Base-by-base conservation (phyloP, 176 grass and related monocot genomes). In the Saccharum officinarum region DNA sequence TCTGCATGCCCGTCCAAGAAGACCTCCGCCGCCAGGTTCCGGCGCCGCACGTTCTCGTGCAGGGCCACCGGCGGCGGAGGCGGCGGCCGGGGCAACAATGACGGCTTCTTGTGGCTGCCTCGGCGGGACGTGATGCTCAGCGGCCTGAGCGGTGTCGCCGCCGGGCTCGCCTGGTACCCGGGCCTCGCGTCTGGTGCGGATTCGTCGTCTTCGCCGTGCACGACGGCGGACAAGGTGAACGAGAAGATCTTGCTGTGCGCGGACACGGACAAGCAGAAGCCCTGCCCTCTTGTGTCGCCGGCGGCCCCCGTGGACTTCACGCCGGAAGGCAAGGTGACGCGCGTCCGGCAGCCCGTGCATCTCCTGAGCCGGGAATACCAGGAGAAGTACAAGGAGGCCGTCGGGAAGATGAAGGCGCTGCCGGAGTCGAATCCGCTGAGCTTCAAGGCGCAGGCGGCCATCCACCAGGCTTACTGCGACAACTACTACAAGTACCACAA, bases 311-410 rank as follows among this genome's bases (percentile, higher is more conserved):
- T 80, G 0, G 90, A 95, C 78, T 92, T 92, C 78, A 80, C 77
- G 26, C 41, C 28, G 8, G 22, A 22, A 3, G 52, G 31, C 2
- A 68, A 6, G 1, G 67, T 68, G 15, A 85, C 55, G 10, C 89
- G 92, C 55, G 28, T 92, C n/a, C 87, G 90, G 8, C 62, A 62
- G 47, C 92, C 92, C 10, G 92, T 81, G 18, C 92, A 94, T 46
- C 14, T 74, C 2, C 57, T 60, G 57, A 60, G 59, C 57, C 8
- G n/a, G 60, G 73, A 73, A 12, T 15, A 82, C 16, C 71, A 46
- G 13, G 73, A 36, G 2, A 93, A 88, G 83, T 93, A 93, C 71
- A 15, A 15, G 5, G 57, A 83, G 70, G 91, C 91, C 12, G 6
- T 93, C 5, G 72, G 68, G 67, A 40, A 23, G 15, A 93, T 90